These are phyloP conservation scores for Bipolaris zeicola DNA, from an alignment of 2,329 filamentous ascomycete species.

Conservation along the genomic window DNA sequence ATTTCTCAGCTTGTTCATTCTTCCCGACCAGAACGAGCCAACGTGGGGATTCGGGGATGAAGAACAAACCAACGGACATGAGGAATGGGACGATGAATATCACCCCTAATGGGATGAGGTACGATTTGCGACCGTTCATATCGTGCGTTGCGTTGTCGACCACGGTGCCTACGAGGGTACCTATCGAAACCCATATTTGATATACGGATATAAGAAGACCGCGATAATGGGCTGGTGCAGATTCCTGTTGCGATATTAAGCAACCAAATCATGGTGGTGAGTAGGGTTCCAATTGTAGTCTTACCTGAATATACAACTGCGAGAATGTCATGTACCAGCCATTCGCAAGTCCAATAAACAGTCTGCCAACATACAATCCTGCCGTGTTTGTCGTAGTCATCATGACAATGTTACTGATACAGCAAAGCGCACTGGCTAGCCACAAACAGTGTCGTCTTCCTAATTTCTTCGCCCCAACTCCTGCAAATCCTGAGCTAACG, in stretches of 20 bases:
- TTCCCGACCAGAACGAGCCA: slow-evolving; percentile 46
- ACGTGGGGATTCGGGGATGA: slow-evolving; percentile 51
- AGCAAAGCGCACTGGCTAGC: slow-evolving; percentile 57
- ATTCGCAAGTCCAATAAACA: slow-evolving; percentile 61
- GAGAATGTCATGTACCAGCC: slow-evolving; percentile 62
- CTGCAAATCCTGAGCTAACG: slow-evolving; percentile 50
- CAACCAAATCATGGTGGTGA: not conserved
- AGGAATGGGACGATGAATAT: slow-evolving; percentile 60
- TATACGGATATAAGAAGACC: slow-evolving; percentile 58
- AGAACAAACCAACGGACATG: slow-evolving; percentile 50
- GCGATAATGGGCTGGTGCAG: slow-evolving; percentile 56
- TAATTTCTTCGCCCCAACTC: slow-evolving; percentile 42
- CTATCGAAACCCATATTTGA: slow-evolving; percentile 56
- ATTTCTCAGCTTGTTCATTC: slow-evolving; percentile 25
- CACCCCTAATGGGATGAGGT: slow-evolving; percentile 58
- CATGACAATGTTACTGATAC: slow-evolving; percentile 57
- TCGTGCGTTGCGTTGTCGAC: slow-evolving; percentile 57
- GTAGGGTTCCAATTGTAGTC: not conserved
- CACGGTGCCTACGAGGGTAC: slow-evolving; percentile 52
- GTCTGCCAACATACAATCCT: slow-evolving; percentile 60
- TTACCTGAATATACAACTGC: slow-evolving; percentile 57
- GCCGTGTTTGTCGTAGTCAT: slow-evolving; percentile 60
- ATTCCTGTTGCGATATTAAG: slow-evolving; percentile 41
- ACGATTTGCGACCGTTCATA: slow-evolving; percentile 30
- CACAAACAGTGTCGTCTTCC: slow-evolving; percentile 54